Evolutionary conservation across 129 eudicot genomes (phyloP).

Genomic region (Logfia minima): DNA sequence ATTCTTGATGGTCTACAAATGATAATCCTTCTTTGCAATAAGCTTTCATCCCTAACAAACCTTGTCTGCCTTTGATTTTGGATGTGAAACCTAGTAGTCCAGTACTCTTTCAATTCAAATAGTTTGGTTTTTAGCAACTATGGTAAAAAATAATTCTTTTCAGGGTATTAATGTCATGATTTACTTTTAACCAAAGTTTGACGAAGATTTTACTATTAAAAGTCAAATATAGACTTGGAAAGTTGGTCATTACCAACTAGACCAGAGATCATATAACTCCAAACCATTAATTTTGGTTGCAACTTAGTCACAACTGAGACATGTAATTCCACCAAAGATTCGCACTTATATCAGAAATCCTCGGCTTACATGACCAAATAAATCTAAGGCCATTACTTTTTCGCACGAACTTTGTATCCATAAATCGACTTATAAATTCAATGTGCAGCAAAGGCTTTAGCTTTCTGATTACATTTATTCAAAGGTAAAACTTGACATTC

Average conservation of each 20-base stretch:
- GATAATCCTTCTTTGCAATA: no score
- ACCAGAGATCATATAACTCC: not conserved
- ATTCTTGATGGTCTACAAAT: no score
- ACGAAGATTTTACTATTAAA: not conserved
- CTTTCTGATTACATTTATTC: not conserved
- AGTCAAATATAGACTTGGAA: not conserved
- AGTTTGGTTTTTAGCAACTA: no score
- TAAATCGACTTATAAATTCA: not conserved
- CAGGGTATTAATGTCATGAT: not conserved
- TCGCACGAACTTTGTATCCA: not conserved
- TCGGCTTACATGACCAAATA: no score
- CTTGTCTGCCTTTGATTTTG: no score
- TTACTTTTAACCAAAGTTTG: not conserved
- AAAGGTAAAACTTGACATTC: not conserved
- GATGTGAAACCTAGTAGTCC: no score
- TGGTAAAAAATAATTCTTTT: not conserved
- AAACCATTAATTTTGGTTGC: not conserved
- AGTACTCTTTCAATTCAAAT: no score
- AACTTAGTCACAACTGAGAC: not conserved
- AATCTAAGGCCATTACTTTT: not conserved
- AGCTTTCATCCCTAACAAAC: no score
- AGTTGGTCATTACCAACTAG: not conserved
- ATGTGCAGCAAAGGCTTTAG: constrained; percentile 1
- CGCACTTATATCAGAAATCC: not conserved
- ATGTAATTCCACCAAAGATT: not conserved